phyloP scores from a whole-genome alignment of 202 grass and related monocot genomes.

The Hordeum pubiflorum region DNA sequence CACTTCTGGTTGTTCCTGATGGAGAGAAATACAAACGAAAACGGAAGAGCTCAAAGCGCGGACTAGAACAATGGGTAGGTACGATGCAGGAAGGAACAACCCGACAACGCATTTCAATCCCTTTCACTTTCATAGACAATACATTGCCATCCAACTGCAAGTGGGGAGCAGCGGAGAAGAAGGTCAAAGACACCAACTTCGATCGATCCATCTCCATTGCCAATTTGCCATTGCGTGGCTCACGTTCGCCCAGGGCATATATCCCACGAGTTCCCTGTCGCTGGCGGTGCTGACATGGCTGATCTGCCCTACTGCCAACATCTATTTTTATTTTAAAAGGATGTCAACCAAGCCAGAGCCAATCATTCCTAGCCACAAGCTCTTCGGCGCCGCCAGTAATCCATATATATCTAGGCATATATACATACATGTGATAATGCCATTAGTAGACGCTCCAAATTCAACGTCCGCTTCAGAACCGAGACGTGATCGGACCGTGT shows the following conservation, averaged over 20 bases:
- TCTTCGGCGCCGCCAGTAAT: background rate
- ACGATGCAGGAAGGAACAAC: background rate
- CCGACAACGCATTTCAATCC: background rate
- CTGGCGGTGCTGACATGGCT: background rate
- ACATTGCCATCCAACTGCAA: constrained; percentile 1
- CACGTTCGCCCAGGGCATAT: constrained; percentile 17
- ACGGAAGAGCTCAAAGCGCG: background rate
- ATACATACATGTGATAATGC: background rate
- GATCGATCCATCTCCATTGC: background rate
- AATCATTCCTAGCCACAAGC: background rate
- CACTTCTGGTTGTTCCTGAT: background rate
- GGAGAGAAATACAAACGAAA: background rate
- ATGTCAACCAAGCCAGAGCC: background rate
- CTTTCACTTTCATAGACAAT: constrained; percentile 13
- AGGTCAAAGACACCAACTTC: constrained; percentile 13
- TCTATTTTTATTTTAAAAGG: background rate
- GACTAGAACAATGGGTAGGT: background rate
- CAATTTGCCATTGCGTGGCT: constrained; percentile 26
- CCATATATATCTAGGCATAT: background rate
- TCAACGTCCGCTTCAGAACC: background rate
- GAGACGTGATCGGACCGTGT: background rate
- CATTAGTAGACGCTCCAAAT: background rate
- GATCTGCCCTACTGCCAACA: background rate
- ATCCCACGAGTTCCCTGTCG: constrained; percentile 11
- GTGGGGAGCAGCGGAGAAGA: constrained; percentile 15